phyloP scores from a whole-genome alignment of 768 basidiomycete genomes.

The Suillus discolor region DNA sequence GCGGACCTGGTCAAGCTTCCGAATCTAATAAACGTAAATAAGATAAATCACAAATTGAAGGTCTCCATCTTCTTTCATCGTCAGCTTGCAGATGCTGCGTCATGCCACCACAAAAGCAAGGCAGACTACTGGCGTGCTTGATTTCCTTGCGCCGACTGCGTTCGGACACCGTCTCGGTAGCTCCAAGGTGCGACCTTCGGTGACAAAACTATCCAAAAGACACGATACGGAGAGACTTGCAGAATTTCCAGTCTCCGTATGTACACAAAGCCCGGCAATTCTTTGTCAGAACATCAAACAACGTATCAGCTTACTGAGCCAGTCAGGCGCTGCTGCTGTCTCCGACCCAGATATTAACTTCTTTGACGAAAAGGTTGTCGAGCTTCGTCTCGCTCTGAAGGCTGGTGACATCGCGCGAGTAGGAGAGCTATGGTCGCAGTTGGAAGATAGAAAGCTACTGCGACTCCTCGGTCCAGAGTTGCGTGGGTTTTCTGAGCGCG shows the following conservation, averaged over 20 bases:
- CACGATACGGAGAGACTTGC: slow-evolving; percentile 11
- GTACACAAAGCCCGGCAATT: slow-evolving; percentile 15
- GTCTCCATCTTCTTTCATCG: not conserved
- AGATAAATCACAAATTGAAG: not conserved
- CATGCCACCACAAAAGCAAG: slow-evolving; percentile 21
- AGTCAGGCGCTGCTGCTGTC: slow-evolving; percentile 14
- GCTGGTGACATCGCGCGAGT: slow-evolving; percentile 34
- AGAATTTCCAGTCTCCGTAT: slow-evolving; percentile 8
- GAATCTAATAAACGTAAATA: slow-evolving; percentile 12
- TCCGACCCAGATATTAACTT: slow-evolving; percentile 35
- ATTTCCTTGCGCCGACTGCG: slow-evolving; percentile 46
- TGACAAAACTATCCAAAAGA: slow-evolving; percentile 1
- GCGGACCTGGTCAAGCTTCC: not conserved
- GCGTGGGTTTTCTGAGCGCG: slow-evolving; percentile 38
- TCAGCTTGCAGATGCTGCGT: slow-evolving; percentile 24
- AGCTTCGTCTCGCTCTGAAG: slow-evolving; percentile 42
- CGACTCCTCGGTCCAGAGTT: slow-evolving; percentile 50
- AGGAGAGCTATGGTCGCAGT: slow-evolving; percentile 41
- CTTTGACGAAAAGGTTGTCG: slow-evolving; percentile 38
- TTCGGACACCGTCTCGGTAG: slow-evolving; percentile 19
- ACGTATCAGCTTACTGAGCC: slow-evolving; percentile 11
- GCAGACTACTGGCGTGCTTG: slow-evolving; percentile 33
- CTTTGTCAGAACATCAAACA: slow-evolving; percentile 31
- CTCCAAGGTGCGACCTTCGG: slow-evolving; percentile 17
- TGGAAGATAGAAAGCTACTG: slow-evolving; percentile 46